Base-by-base conservation (phyloP, 306 rosid genomes). In the Rubus idaeus region DNA sequence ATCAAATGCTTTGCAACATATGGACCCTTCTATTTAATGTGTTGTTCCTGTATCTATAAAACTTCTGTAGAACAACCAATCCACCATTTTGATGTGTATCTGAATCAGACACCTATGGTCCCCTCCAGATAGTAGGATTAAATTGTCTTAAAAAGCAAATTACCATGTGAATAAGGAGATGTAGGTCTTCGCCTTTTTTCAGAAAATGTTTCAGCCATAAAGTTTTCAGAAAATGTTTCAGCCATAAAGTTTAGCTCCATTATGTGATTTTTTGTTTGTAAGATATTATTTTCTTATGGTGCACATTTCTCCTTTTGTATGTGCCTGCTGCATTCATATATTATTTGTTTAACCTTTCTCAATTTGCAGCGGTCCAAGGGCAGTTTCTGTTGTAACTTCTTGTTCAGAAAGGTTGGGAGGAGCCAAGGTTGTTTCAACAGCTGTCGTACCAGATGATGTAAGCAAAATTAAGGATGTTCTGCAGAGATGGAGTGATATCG, bases 391-490 rank as follows among this genome's bases (percentile, higher is more conserved):
- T 72, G 78, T 94, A 49, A 86, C 86, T 84, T 87, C 96, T 51
- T 92, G 92, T 35, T 88, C 98, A 35, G 96, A 86, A 79, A 90
- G 80, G 75, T 80, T 94, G 79, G 98, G 97, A 80, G 98, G 98
- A 71, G 97, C 90, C 9, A 84, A 72, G 81, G 90, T 94, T 71
- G 93, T 84, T 68, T 87, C 89, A 68, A 89, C 93, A 55, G 86
- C 89, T 75, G 91, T 85, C 73, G 97, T 88, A 61, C 89, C 96
- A 18, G 96, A 94, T 74, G 85, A 94, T 69, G 90, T 89, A 70
- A 80, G 73, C 74, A 85, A 90, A 84, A 92, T 92, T 83, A 89
- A 94, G 77, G 77, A 88, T 61, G 87, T 84, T 86, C 80, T 92
- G 35, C 71, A 63, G 86, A 83, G 81, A 86, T 94, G 98, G 98